Conservation (phyloP, 352 stramenopile genomes). For the Phytophthora sansomeana region DNA sequence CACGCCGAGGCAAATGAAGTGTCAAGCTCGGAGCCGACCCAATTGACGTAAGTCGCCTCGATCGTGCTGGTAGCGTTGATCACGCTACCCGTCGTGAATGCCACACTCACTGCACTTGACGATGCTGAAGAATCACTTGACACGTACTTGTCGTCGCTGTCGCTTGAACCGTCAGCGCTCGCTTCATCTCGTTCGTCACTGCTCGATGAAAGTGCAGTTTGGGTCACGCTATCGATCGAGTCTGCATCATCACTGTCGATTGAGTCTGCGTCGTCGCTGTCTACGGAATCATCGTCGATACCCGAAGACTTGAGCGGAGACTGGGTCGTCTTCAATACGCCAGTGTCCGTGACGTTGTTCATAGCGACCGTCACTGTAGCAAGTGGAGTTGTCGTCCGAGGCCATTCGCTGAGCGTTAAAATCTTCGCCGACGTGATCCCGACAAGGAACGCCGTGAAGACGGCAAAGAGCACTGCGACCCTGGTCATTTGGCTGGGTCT, state of each 20-base stretch:
- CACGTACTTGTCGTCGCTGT: background rate
- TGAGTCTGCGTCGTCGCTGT: constrained; percentile 17
- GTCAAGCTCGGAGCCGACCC: constrained; percentile 17
- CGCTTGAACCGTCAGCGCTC: background rate
- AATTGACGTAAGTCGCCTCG: constrained; percentile 24
- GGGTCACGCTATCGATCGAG: constrained; percentile 4
- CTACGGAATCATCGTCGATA: constrained; percentile 7
- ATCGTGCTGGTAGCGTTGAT: constrained; percentile 19
- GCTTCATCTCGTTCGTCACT: background rate
- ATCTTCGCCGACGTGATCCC: constrained; percentile 21
- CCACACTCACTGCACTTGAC: background rate
- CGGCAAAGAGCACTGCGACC: constrained; percentile 9
- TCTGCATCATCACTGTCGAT: constrained; percentile 13
- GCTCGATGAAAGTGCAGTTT: background rate
- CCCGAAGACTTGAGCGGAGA: constrained; percentile 3
- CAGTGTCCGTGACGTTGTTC: constrained; percentile 13
- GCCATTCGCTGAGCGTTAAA: constrained; percentile 5
- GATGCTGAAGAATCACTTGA: background rate
- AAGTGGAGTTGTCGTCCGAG: constrained; percentile 12
- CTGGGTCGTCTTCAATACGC: constrained; percentile 2
- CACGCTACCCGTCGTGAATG: constrained; percentile 4
- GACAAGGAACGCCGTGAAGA: constrained; percentile 11
- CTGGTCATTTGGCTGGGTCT: constrained; percentile 21
- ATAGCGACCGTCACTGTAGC: constrained; percentile 6
- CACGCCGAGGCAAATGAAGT: constrained; percentile 26